These are phyloP conservation scores for Botrytis tulipae DNA, from an alignment of 2,329 filamentous ascomycete species.

Conservation along the genomic window DNA sequence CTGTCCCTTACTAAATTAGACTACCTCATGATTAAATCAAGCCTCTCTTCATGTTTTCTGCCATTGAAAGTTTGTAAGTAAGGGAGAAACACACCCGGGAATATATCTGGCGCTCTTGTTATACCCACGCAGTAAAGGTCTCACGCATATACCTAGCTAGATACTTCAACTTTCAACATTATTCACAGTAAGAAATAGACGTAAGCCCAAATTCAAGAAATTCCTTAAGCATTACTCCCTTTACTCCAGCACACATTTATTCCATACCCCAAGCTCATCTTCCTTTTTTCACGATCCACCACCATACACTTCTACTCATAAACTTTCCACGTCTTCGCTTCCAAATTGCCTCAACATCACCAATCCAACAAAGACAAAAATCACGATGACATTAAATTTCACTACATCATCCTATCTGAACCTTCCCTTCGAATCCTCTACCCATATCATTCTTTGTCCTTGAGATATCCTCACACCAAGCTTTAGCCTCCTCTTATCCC, in stretches of 20 bases:
- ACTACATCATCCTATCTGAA: background rate
- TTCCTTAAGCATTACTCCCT: background rate
- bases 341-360: background rate
- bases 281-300: background rate
- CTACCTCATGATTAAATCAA: background rate
- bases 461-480: background rate
- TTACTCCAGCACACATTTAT: background rate
- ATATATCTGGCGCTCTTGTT: background rate
- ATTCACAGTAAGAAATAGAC: no score
- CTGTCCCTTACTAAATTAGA: background rate
- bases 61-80: background rate
- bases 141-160: no score
- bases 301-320: accelerated
- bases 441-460: background rate
- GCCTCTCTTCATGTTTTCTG: background rate
- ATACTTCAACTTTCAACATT: no score
- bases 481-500: background rate
- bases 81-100: no score
- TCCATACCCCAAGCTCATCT: background rate
- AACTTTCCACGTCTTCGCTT: background rate
- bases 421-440: background rate
- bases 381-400: no score
- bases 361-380: background rate
- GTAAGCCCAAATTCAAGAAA: no score
- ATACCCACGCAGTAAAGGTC: background rate